Conservation (phyloP, 2,329 filamentous ascomycete species). For the Moelleriella libera region DNA sequence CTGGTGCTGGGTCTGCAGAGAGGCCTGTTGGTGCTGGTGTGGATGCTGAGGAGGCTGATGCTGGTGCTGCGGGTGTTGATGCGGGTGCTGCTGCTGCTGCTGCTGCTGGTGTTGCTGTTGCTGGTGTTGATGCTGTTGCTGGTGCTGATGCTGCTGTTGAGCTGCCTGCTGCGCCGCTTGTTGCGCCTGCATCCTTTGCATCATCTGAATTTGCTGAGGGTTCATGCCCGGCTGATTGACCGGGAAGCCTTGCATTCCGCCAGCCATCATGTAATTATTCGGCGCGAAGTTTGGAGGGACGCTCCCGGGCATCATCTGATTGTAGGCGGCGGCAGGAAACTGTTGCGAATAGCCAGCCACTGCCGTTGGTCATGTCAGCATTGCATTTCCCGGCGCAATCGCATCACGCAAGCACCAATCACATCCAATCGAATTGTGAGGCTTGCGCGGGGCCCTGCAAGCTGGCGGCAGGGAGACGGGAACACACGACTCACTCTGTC, state of each 20-base stretch:
- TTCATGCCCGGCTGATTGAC: slow-evolving; percentile 39
- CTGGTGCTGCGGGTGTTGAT: slow-evolving; percentile 2
- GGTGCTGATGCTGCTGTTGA: slow-evolving; percentile 16
- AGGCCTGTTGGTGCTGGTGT: slow-evolving; percentile 11
- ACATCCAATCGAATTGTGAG: too few species aligned
- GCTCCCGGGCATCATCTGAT: slow-evolving; percentile 33
- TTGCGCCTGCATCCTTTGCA: slow-evolving; percentile 27
- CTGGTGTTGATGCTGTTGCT: slow-evolving; percentile 15
- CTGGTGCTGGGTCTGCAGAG: slow-evolving; percentile 9
- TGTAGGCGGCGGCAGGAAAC: slow-evolving; percentile 43
- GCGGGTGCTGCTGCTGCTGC: slow-evolving; percentile 1
- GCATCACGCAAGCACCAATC: too few species aligned
- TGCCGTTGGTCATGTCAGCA: slow-evolving; percentile 12
- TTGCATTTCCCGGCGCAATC: background rate
- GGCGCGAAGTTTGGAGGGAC: slow-evolving; percentile 36
- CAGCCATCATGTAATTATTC: slow-evolving; percentile 34
- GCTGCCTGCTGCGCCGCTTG: slow-evolving; percentile 6
- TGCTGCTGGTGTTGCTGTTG: slow-evolving; percentile 14
- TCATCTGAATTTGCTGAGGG: slow-evolving; percentile 28
- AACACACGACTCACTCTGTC: slow-evolving; percentile 37
- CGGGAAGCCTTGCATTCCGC: slow-evolving; percentile 38
- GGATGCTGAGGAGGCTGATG: slow-evolving; percentile 14
- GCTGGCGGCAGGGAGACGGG: background rate
- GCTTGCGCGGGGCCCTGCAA: too few species aligned
- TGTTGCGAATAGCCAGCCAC: slow-evolving; percentile 46